Base-by-base conservation (phyloP, 768 basidiomycete species). In the Trametes gibbosa region DNA sequence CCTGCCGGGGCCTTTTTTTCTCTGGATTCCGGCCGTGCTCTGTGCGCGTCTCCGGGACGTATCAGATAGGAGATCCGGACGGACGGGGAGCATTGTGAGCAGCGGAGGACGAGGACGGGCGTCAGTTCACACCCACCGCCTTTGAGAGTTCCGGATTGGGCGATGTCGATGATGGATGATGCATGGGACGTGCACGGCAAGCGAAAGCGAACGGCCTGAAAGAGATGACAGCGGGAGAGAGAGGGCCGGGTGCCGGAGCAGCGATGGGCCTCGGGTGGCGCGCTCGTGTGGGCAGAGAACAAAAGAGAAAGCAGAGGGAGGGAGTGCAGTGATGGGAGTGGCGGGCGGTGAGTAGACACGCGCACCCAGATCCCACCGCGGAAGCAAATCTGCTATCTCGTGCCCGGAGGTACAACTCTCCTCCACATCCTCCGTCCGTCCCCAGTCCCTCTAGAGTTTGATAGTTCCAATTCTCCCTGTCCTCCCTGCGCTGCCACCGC, bases 91-190 rank as follows among this genome's bases (percentile, higher is more conserved):
- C 47, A 35, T n/a, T n/a, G 34, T 50, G 41, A 42, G 45, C 39
- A 32, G 41, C 17, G 46, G 35, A 27, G 27, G 25, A 23, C 42
- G 24, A 1, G 25, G 29, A 42, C 35, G 29, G 27, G 24, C 21
- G 42, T 9, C 32, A 41, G 50, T 59, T 58, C 61, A 54, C 61
- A 58, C 61, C 56, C 50, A 41, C 16, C 34, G 58, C 67, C 69
- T 70, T 70, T 68, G 59, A 68, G 54, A 53, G 65, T 70, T 61
- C 69, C 69, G 53, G 32, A 62, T 56, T 39, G 12, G 62, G 59
- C 35, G 48, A 25, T n/a, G n/a, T n/a, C n/a, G n/a, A n/a, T n/a
- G 50, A 21, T 29, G 42, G 55, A 9, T 50, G 52, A 53, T 50
- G 61, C 47, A 50, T 50, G 45, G 51, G 51, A 51, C 45, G 40